Conservation (phyloP, 108 stramenopile genomes). For the Parietichytrium sp. region DNA sequence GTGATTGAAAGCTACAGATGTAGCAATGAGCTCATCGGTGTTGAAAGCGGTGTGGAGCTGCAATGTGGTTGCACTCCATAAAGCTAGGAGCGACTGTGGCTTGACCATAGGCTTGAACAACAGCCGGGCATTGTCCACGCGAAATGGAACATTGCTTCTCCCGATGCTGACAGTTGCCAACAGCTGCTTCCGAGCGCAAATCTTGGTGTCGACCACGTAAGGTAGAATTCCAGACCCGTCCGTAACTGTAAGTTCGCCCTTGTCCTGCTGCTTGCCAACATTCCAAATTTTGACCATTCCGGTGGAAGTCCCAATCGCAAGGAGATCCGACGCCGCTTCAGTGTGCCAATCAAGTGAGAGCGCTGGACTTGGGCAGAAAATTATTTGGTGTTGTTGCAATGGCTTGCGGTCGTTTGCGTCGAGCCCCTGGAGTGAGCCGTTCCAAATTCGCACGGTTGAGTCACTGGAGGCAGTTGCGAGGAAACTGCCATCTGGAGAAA, state of each 20-base stretch:
- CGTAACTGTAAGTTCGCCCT: not conserved
- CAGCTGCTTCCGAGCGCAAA: not conserved
- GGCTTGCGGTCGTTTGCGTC: too few species aligned
- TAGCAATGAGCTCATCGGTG: too few species aligned
- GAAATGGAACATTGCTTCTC: not conserved
- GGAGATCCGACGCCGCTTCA: not conserved
- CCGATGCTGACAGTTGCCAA: not conserved
- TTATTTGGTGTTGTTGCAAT: not conserved
- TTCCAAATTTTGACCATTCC: not conserved
- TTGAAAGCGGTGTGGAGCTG: too few species aligned
- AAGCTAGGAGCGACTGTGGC: too few species aligned
- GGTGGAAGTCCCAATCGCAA: slow-evolving; percentile 9
- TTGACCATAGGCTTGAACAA: too few species aligned
- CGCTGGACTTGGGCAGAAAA: slow-evolving; percentile 12
- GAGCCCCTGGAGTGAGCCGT: too few species aligned
- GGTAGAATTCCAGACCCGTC: not conserved
- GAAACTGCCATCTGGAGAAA: not conserved
- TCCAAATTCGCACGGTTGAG: slow-evolving; percentile 4
- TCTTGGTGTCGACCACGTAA: not conserved
- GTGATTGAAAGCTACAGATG: not conserved
- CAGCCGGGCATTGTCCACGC: too few species aligned
- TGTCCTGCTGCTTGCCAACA: not conserved
- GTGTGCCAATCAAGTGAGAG: slow-evolving; percentile 19
- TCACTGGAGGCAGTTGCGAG: slow-evolving; percentile 14
- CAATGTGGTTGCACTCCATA: too few species aligned